Evolutionary conservation across 176 grass and related monocot genomes (phyloP), one percentile per base, ranked within the genome.

Genomic region (Cenchrus purpureus): DNA sequence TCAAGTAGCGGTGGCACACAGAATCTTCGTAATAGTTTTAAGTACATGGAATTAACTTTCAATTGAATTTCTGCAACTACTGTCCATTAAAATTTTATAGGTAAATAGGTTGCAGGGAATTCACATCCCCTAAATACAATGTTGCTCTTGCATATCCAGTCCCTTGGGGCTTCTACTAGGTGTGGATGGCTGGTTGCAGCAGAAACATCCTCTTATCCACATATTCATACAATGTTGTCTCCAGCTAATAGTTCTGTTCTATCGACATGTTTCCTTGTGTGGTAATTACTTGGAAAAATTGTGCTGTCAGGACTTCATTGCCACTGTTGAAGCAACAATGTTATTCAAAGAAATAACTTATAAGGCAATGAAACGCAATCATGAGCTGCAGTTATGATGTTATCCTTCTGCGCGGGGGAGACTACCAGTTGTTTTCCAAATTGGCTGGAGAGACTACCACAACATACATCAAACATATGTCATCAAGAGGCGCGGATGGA

Each of bases 71-170:
- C 14, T 81, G 8, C 69, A 65, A n/a, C 60, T 57, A 75, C 34
- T 58, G 7, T 81, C n/a, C 68, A 12, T 75, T 50, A 11, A 56
- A 68, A 2, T n/a, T 69, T 82, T 82, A 37, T 78, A 75, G 85
- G 51, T 68, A 76, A 17, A 17, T 2, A n/a, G 20, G 50, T 68
- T 25, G 25, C 60, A 58, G 12, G 66, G 19, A 56, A 57, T 74
- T 74, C 6, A 46, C 28, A 34, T 51, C 17, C 42, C 52, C 6
- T 19, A 25, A 69, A 10, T 25, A 25, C 31, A 17, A 62, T 83
- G 55, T 28, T 8, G 10, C 10, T 20, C 12, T 44, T 32, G 32
- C 32, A 29, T 12, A 20, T 68, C 66, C 82, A 57, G 45, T 13
- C 48, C 59, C 49, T 17, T 51, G 8, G 4, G 25, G 25, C 5